Conservation (phyloP, 139 green algal species). For the Coccomyxa sp. region DNA sequence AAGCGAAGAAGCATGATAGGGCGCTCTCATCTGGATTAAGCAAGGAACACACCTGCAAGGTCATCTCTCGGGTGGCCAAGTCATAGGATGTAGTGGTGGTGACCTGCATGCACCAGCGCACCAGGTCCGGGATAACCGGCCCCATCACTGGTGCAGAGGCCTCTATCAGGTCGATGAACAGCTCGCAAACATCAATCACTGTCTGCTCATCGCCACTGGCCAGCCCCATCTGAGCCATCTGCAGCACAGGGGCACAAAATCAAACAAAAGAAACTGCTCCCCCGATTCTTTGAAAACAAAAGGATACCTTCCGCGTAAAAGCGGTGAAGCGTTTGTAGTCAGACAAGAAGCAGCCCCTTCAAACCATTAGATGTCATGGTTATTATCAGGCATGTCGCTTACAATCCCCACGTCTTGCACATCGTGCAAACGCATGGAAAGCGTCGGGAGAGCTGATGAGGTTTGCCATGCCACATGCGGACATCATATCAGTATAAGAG, state of each 20-base stretch:
- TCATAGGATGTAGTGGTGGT: slow-evolving; percentile 35
- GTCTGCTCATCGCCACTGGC: slow-evolving; percentile 29
- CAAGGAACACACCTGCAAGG: slow-evolving; percentile 40
- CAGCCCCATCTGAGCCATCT: slow-evolving; percentile 16
- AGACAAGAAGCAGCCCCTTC: too few species aligned
- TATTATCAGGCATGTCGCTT: too few species aligned
- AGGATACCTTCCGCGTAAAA: too few species aligned
- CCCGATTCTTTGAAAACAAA: too few species aligned
- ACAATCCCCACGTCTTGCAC: too few species aligned
- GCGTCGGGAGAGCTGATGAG: too few species aligned
- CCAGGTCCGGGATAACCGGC: slow-evolving; percentile 37
- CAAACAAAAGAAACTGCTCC: too few species aligned
- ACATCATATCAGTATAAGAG: too few species aligned
- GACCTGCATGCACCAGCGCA: slow-evolving; percentile 44
- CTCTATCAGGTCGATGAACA: slow-evolving; percentile 57
- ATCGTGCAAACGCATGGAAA: too few species aligned
- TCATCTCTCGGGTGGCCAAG: slow-evolving; percentile 45
- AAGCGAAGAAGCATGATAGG: background rate
- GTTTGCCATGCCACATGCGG: too few species aligned
- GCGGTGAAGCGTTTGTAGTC: too few species aligned
- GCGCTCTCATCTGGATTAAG: background rate
- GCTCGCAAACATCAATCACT: slow-evolving; percentile 42
- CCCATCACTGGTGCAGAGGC: slow-evolving; percentile 41
- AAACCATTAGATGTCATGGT: too few species aligned
- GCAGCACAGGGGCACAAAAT: background rate